phyloP scores from a whole-genome alignment of 805 yeast species.

The Wickerhamiella brachini region DNA sequence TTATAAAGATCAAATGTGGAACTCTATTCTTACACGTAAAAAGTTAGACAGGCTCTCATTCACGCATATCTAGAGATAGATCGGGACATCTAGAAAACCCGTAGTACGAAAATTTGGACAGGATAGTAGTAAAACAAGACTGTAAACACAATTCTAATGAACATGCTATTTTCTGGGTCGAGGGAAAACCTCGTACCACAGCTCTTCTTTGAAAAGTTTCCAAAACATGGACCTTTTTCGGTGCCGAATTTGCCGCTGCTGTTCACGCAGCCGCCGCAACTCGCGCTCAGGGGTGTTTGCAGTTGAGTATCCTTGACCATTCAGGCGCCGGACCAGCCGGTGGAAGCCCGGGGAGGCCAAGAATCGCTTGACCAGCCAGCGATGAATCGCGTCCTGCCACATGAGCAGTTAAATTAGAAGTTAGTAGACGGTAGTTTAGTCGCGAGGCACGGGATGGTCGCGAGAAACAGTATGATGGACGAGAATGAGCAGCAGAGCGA shows the following conservation, averaged over 20 bases:
- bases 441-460: slow-evolving; percentile 27
- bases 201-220: slow-evolving; percentile 16
- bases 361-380: slow-evolving; percentile 14
- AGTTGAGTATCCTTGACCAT: slow-evolving; percentile 13
- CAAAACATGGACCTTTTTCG: slow-evolving; percentile 12
- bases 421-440: background rate
- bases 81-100: too few relatives aligned
- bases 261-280: slow-evolving; percentile 4
- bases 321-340: slow-evolving; percentile 15
- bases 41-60: too few relatives aligned
- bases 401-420: slow-evolving; percentile 2
- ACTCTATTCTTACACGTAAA: too few relatives aligned
- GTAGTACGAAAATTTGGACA: background rate
- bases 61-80: too few relatives aligned
- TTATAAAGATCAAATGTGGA: too few relatives aligned
- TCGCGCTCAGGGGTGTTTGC: slow-evolving; percentile 9
- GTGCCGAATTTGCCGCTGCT: slow-evolving; percentile 6
- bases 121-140: too few relatives aligned
- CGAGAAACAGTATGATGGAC: slow-evolving; percentile 50
- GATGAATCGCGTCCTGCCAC: slow-evolving; percentile 16
- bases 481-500: slow-evolving; percentile 56
- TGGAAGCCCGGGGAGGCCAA: slow-evolving; percentile 19
- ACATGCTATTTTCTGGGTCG: slow-evolving; percentile 2
- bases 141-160: background rate
- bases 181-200: slow-evolving; percentile 15